Base-by-base conservation (phyloP, 768 basidiomycete genomes). In the Termitomyces eurrhizus region DNA sequence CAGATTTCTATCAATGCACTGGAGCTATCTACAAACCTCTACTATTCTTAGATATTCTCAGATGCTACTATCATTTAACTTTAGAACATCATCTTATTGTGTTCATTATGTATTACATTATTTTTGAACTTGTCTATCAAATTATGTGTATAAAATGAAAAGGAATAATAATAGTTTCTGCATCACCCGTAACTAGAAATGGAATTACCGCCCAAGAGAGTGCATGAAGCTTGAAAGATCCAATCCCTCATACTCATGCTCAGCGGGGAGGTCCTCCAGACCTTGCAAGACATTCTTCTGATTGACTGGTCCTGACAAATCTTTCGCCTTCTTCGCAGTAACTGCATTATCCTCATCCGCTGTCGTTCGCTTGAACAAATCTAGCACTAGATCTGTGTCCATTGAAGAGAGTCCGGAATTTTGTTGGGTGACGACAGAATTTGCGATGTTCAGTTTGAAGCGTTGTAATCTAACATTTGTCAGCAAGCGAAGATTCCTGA, bases 371-470 rank as follows among this genome's bases (percentile, higher is more conserved):
- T 77, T 81, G 82, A 99, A 98, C 41, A 99, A 81, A 72, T 98
- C 97, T 29, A 99, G 78, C 26, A 99, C 95, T 57, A 95, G 87
- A 69, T 98, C 95, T 0, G 97, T 98, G 68, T 96, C 95, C 95
- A 99, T 98, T 2, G 93, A 93, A 1, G 88, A 79, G 52, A 99
- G 75, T 24, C 93, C 95, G 1, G 96, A 84, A 70, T 99, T 99
- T 72, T 99, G 95, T 71, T 99, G 95, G 1, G 93, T 98, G 53
- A 99, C 93, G 61, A 99, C 87, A 8, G 97, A 94, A 65, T 93
- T 89, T 35, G 97, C 97, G 66, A 99, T 96, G 67, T 98, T 98
- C 67, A 98, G 82, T 73, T 99, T 99, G 84, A 99, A 99, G 53
- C 95, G 92, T 81, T 99, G 97, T 63, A 99, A 73, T 39, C 96